Evolutionary conservation across 441 rosid species (phyloP).

Genomic region (Populus hybrid): DNA sequence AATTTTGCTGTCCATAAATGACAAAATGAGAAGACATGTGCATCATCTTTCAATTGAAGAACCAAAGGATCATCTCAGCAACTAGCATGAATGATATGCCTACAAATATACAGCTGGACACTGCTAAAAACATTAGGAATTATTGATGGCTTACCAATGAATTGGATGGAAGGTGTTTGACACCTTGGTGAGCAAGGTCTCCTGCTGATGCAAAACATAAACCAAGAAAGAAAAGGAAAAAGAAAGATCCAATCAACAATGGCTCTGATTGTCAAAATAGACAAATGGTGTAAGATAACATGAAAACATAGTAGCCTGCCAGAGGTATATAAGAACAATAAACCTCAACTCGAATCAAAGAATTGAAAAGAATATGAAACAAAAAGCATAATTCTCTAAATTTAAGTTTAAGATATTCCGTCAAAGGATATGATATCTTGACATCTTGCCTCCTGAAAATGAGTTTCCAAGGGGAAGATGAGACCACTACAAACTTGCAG

Average conservation of each 20-base stretch:
- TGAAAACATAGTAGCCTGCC: background rate
- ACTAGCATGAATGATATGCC: background rate
- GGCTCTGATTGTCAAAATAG: background rate
- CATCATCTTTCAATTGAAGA: background rate
- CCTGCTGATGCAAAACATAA: constrained; percentile 25
- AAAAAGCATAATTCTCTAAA: background rate
- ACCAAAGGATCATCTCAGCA: background rate
- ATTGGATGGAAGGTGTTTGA: constrained; percentile 31
- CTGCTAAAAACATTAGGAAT: background rate
- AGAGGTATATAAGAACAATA: background rate
- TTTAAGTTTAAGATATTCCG: background rate
- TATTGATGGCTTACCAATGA: constrained; percentile 41
- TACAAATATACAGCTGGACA: background rate
- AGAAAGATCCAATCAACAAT: background rate
- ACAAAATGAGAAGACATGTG: background rate
- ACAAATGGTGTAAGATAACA: background rate
- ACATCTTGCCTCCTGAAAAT: background rate
- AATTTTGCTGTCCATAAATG: background rate
- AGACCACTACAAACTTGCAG: background rate
- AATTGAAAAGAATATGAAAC: background rate
- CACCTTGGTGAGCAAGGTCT: constrained; percentile 35
- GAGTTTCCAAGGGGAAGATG: background rate
- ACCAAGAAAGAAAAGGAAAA: background rate
- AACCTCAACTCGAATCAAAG: background rate
- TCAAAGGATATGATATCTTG: background rate